Conservation (phyloP, 208 protist species). For the Acanthamoeba rhysodes region DNA sequence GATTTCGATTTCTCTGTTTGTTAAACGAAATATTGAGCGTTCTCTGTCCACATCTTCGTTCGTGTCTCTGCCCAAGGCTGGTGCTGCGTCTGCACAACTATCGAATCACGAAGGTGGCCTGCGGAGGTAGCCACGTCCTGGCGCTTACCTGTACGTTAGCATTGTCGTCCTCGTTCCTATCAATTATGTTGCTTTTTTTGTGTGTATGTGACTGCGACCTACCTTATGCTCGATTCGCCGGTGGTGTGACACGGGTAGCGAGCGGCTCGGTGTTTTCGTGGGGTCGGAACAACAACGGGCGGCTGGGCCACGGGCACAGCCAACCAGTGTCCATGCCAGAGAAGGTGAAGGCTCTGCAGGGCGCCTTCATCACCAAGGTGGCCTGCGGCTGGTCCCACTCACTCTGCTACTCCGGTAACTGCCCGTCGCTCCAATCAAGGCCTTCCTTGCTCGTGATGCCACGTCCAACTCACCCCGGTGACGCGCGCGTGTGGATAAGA, state of each 20-base stretch:
- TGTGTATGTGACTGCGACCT: too few relatives aligned
- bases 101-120: not conserved
- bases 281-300: slow-evolving; percentile 9
- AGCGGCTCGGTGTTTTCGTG: slow-evolving; percentile 7
- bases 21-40: too few relatives aligned
- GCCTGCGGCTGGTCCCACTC: slow-evolving; percentile 42
- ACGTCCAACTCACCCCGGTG: too few relatives aligned
- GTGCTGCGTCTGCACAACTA: slow-evolving; percentile 30
- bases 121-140: not conserved
- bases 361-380: slow-evolving; percentile 39
- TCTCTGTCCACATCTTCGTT: too few relatives aligned
- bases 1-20: too few relatives aligned
- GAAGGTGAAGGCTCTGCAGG: not conserved
- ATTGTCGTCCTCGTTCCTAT: too few relatives aligned
- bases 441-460: not conserved
- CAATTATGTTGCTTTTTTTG: too few relatives aligned
- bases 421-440: not conserved
- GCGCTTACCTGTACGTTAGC: not conserved
- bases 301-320: slow-evolving; percentile 6
- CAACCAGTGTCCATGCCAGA: not conserved
- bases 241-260: too few relatives aligned
- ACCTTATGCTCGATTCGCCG: too few relatives aligned
- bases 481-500: not conserved
- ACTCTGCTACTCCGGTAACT: slow-evolving; percentile 1
- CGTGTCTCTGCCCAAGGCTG: not conserved